Evolutionary conservation across 352 stramenopile genomes (phyloP).

Genomic region (Globisporangium irregulare): DNA sequence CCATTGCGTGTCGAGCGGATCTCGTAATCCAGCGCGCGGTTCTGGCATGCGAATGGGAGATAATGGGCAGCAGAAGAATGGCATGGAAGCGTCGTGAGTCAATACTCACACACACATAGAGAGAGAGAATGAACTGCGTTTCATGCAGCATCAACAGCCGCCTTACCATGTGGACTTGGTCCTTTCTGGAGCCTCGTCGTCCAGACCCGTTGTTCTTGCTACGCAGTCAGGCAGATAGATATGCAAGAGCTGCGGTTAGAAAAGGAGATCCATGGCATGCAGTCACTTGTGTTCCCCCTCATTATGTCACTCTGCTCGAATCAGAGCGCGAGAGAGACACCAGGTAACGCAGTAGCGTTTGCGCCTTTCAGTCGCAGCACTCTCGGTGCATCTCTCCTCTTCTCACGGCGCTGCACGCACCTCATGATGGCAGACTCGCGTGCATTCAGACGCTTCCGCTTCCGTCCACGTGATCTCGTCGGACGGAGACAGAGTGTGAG

Average conservation of each 20-base stretch:
- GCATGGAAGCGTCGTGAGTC: not conserved
- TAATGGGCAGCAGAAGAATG: not conserved
- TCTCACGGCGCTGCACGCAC: conserved; percentile 20
- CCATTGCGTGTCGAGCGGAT: conserved; percentile 59
- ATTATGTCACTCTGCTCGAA: not conserved
- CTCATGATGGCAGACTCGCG: conserved; percentile 34
- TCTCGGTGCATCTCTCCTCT: not conserved
- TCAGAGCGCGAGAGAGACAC: not conserved
- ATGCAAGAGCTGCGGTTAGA: not conserved
- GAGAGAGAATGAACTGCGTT: not conserved
- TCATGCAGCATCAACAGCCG: not conserved
- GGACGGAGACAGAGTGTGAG: conserved; percentile 4
- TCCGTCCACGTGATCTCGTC: conserved; percentile 4
- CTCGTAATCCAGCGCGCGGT: conserved; percentile 53
- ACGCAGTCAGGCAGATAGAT: not conserved
- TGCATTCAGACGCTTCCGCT: conserved; percentile 15
- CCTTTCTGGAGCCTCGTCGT: conserved; percentile 12
- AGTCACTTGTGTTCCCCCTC: not conserved
- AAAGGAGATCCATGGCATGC: not conserved
- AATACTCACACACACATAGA: not conserved
- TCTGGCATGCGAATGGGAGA: conserved; percentile 22
- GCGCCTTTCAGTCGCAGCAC: not conserved
- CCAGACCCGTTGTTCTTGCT: conserved; percentile 20
- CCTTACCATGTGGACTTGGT: conserved; percentile 15
- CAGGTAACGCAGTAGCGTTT: not conserved